These are phyloP conservation scores for Pharnaceum exiguum DNA, from an alignment of 148 eudicot species.

Conservation along the genomic window DNA sequence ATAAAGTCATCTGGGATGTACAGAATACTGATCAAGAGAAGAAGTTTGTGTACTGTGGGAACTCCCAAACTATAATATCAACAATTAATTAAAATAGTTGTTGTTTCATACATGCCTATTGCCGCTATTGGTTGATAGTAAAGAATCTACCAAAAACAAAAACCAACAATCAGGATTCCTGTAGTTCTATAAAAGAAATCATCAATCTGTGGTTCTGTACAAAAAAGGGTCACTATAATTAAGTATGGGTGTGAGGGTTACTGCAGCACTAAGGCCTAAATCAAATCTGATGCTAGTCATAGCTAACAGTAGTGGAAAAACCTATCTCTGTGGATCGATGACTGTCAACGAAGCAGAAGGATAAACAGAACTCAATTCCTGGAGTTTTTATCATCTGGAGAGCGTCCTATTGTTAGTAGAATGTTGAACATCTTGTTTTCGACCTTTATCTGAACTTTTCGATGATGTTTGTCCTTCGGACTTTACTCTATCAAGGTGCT, in stretches of 20 bases:
- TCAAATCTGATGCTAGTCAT: constrained; percentile 3
- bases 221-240: constrained; percentile 13
- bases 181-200: constrained; percentile 12
- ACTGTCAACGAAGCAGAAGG: neutral
- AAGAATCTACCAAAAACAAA: neutral
- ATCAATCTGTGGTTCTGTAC: constrained; percentile 32
- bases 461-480: constrained; percentile 46
- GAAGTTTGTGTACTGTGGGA: no score
- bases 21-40: no score
- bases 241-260: neutral
- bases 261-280: neutral
- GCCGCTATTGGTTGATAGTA: neutral
- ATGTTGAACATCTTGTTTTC: constrained; percentile 29
- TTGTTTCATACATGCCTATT: neutral
- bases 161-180: constrained; percentile 7
- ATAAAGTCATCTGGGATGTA: no score
- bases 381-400: constrained; percentile 39
- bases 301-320: neutral
- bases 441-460: constrained; percentile 38
- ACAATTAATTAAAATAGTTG: neutral
- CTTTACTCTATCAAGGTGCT: constrained; percentile 43
- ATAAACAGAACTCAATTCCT: neutral
- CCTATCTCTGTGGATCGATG: neutral
- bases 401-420: constrained; percentile 32
- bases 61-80: neutral